phyloP scores from a whole-genome alignment of 2,329 filamentous ascomycete genomes.

The Nigrograna mackinnonii region DNA sequence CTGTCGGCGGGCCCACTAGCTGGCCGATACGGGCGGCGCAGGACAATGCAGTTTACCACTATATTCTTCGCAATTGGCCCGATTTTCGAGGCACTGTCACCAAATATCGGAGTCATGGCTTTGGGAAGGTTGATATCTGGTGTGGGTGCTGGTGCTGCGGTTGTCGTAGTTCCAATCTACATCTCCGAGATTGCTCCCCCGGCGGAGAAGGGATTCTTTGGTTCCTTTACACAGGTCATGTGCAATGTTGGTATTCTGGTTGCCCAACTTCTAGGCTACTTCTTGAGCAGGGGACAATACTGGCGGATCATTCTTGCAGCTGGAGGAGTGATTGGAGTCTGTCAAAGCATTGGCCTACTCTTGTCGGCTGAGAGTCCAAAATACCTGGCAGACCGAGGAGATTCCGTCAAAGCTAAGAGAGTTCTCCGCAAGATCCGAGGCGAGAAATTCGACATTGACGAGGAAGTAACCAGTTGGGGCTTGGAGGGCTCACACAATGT shows the following conservation, averaged over 20 bases:
- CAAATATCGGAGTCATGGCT: slow-evolving; percentile 68
- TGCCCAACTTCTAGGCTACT: slow-evolving; percentile 84
- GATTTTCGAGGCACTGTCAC: slow-evolving; percentile 71
- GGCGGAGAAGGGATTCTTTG: slow-evolving; percentile 74
- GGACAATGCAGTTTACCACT: slow-evolving; percentile 77
- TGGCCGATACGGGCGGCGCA: slow-evolving; percentile 73
- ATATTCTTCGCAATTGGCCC: slow-evolving; percentile 78
- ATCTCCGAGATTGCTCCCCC: slow-evolving; percentile 86
- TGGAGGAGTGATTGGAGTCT: slow-evolving; percentile 68
- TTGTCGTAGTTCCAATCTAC: slow-evolving; percentile 92
- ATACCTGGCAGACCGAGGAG: slow-evolving; percentile 75
- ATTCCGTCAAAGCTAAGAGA: slow-evolving; percentile 63
- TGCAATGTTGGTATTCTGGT: slow-evolving; percentile 88
- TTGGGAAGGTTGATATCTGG: slow-evolving; percentile 80
- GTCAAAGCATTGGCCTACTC: slow-evolving; percentile 72
- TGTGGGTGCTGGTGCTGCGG: slow-evolving; percentile 82
- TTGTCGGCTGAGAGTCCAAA: slow-evolving; percentile 81
- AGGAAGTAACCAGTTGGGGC: slow-evolving; percentile 66
- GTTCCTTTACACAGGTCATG: slow-evolving; percentile 84
- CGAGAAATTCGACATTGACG: slow-evolving; percentile 66
- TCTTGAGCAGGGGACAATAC: slow-evolving; percentile 75
- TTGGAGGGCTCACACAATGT: slow-evolving; percentile 28
- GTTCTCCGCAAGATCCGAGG: slow-evolving; percentile 79
- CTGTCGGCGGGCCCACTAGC: slow-evolving; percentile 79
- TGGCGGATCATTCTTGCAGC: slow-evolving; percentile 85